These are phyloP conservation scores for Clathrus columnatus DNA, from an alignment of 768 basidiomycete genomes.

Conservation along the genomic window DNA sequence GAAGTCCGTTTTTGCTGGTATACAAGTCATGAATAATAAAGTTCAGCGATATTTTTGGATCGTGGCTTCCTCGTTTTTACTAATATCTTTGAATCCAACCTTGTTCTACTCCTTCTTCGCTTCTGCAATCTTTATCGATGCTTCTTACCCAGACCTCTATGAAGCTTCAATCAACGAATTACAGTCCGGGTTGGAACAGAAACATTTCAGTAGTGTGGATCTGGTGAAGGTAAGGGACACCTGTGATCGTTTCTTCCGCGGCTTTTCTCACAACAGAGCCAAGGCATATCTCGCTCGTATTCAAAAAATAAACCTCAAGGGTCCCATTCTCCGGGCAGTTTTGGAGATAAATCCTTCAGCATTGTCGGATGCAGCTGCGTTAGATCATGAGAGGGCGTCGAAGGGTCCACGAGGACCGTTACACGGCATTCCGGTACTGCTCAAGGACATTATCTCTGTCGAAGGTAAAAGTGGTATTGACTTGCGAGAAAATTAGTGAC, in stretches of 20 bases:
- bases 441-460: slow-evolving; percentile 14
- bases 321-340: slow-evolving; percentile 10
- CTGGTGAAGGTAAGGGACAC: slow-evolving; percentile 42
- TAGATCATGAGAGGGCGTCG: slow-evolving; percentile 8
- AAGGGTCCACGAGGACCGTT: slow-evolving; percentile 7
- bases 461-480: too few relatives aligned
- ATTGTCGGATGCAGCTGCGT: slow-evolving; percentile 2
- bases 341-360: slow-evolving; percentile 11
- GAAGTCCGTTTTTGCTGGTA: too few relatives aligned
- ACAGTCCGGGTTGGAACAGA: slow-evolving; percentile 40
- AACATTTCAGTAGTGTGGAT: slow-evolving; percentile 49
- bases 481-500: too few relatives aligned
- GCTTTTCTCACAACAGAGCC: not conserved
- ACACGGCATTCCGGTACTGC: slow-evolving; percentile 13
- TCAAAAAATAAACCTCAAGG: slow-evolving; percentile 10
- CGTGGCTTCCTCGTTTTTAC: slow-evolving; percentile 19
- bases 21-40: too few relatives aligned
- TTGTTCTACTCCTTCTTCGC: slow-evolving; percentile 25
- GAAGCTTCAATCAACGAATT: slow-evolving; percentile 50
- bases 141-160: slow-evolving; percentile 55
- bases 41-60: slow-evolving; percentile 38
- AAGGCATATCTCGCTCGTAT: slow-evolving; percentile 12
- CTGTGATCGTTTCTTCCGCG: not conserved
- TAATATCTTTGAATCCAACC: slow-evolving; percentile 31
- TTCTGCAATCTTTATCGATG: not conserved